Evolutionary conservation across 106 monocot species (phyloP), one percentile per base, ranked within the genome.

Genomic region (Iris macrosiphon): DNA sequence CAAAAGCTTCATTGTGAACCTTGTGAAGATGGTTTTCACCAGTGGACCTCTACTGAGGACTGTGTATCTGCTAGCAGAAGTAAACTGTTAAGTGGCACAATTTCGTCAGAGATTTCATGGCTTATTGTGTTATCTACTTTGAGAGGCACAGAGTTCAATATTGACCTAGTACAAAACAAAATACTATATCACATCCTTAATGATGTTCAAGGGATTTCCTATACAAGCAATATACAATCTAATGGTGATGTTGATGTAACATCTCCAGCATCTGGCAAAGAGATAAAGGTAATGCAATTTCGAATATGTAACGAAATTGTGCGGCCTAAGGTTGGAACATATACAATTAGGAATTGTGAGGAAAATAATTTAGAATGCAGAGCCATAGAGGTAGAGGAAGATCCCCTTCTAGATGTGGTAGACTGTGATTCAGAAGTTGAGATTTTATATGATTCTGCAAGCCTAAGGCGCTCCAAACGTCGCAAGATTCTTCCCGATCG

Each of bases 401-500:
- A 56, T 31, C 29, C 17, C 13, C 16, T 29, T 35, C 27, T 20
- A 24, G 17, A 15, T 37, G 28, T 29, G 8, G 37, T 31, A 25
- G 54, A 72, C 39, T 30, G 57, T 38, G 78, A 78, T 2, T 57
- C 62, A 31, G 72, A 74, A 40, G 66, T 65, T 19, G 75, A 82
- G 45, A 61, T 72, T 52, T 59, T 79, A 40, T 78, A 72, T 75
- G 68, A 68, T 29, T 56, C 52, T 26, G 48, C 32, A 21, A 64
- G 31, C 62, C 45, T 88, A 42, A 71, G 87, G 38, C 75, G 60
- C 33, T 88, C 87, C 25, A 88, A 82, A 34, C 81, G 82, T 43
- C 61, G 27, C 13, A 88, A 72, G 35, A 31, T 49, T 13, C 32
- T 26, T 20, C 87, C 82, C 19, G 69, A 78, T 27, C 78, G 71